Percentiles rank a stretch among this genome's conserved stretches.
These are phyloP conservation scores for Fabrea salina DNA, from an alignment of 169 alveolate species.

Conservation along the genomic window DNA sequence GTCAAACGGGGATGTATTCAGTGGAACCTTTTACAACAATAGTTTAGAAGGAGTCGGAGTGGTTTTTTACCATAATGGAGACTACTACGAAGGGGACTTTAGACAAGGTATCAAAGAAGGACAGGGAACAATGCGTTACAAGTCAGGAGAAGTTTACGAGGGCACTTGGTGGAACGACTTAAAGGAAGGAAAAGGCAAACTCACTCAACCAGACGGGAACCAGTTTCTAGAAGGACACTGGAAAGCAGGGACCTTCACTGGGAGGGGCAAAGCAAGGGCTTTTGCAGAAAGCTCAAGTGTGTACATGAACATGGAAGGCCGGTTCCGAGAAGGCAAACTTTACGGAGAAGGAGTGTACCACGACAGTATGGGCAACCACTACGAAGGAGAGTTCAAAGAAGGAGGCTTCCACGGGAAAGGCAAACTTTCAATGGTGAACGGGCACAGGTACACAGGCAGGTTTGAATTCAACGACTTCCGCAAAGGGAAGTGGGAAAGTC, in stretches of 20 bases:
- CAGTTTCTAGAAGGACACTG: slow-evolving; percentile 39
- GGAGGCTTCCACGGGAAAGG: slow-evolving; percentile 31
- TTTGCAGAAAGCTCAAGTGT: not conserved
- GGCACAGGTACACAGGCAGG: slow-evolving; percentile 10
- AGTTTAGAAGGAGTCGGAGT: slow-evolving; percentile 41
- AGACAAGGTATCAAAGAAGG: slow-evolving; percentile 33
- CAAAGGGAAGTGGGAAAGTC: not conserved
- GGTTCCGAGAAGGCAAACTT: not conserved
- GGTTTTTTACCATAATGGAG: slow-evolving; percentile 36
- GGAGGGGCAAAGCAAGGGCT: slow-evolving; percentile 27
- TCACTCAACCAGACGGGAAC: slow-evolving; percentile 8
- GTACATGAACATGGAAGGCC: not conserved
- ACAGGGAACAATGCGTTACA: slow-evolving; percentile 31
- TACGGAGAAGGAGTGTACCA: slow-evolving; percentile 14
- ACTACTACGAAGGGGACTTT: slow-evolving; percentile 39
- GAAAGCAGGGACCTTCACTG: slow-evolving; percentile 34
- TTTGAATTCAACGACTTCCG: slow-evolving; percentile 11
- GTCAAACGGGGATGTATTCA: slow-evolving; percentile 46
- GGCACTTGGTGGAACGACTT: slow-evolving; percentile 33
- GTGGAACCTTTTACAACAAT: slow-evolving; percentile 41
- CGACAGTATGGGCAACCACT: not conserved
- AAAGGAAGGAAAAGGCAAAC: slow-evolving; percentile 39
- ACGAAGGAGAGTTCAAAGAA: slow-evolving; percentile 25
- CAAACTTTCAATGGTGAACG: slow-evolving; percentile 7
- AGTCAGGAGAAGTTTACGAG: slow-evolving; percentile 40